Conservation (phyloP, 306 rosid genomes). For the Carpinus viminea region DNA sequence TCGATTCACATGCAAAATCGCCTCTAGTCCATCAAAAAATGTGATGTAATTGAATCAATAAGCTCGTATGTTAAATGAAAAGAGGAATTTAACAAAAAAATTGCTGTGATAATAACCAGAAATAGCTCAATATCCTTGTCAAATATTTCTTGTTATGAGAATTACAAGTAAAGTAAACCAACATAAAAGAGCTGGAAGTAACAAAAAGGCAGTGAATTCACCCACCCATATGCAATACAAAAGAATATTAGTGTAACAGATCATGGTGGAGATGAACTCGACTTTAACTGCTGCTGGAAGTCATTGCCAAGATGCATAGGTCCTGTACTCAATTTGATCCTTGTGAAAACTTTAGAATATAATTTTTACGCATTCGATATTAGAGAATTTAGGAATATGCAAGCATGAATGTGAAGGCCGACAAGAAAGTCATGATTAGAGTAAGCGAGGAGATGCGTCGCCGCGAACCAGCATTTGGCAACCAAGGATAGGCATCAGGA, state of each 20-base stretch:
- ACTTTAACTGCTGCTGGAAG: slow-evolving; percentile 21
- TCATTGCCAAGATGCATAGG: slow-evolving; percentile 23
- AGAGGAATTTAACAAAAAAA: background rate
- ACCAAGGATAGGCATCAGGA: slow-evolving; percentile 81
- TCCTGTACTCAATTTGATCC: slow-evolving; percentile 26
- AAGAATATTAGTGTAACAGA: slow-evolving; percentile 12
- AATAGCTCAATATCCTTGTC: slow-evolving; percentile 8
- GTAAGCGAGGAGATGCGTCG: slow-evolving; percentile 40
- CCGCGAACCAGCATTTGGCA: slow-evolving; percentile 58
- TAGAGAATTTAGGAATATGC: slow-evolving; percentile 34
- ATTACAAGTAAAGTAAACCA: background rate
- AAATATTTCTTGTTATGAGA: slow-evolving; percentile 23
- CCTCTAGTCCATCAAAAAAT: background rate
- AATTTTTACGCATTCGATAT: background rate
- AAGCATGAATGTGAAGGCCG: slow-evolving; percentile 33
- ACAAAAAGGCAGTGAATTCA: slow-evolving; percentile 32
- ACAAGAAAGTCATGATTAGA: slow-evolving; percentile 38
- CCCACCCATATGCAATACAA: slow-evolving; percentile 23
- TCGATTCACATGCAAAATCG: background rate
- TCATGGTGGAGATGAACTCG: slow-evolving; percentile 19
- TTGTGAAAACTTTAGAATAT: slow-evolving; percentile 5
- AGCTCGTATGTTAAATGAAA: background rate
- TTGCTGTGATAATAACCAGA: background rate
- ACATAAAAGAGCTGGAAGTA: slow-evolving; percentile 20
- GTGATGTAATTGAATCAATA: background rate